A percentile compares a stretch with the other conserved stretches of the same genome.
Conservation (phyloP, 495 filamentous ascomycete genomes). For the Xylona heveae region DNA sequence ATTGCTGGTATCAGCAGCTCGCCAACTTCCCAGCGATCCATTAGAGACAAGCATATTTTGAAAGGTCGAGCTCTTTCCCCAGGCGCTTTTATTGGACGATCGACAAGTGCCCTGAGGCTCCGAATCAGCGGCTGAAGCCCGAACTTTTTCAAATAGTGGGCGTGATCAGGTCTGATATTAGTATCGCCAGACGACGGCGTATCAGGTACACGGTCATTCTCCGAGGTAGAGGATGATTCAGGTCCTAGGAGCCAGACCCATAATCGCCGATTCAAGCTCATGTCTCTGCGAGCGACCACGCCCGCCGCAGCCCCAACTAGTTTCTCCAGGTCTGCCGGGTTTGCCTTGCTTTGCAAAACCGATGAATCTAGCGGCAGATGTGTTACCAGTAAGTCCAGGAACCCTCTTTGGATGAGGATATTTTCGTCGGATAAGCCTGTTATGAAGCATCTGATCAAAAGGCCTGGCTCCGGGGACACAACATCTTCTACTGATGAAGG, state of each 20-base stretch:
- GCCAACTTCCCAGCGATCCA: conserved; percentile 97
- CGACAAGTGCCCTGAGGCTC: conserved; percentile 61
- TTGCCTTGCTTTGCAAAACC: conserved; percentile 53
- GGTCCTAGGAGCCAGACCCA: conserved; percentile 97
- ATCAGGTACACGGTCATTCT: conserved; percentile 8
- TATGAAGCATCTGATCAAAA: conserved; percentile 77
- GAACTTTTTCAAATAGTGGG: conserved; percentile 58
- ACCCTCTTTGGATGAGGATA: conserved; percentile 78
- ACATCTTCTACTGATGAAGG: conserved; percentile 37
- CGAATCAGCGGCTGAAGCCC: conserved; percentile 51
- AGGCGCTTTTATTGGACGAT: conserved; percentile 26
- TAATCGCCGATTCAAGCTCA: conserved; percentile 83
- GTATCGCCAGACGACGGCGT: conserved; percentile 19
- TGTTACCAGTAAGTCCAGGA: conserved; percentile 77
- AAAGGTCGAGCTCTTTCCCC: conserved; percentile 69
- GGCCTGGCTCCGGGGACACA: conserved; percentile 78
- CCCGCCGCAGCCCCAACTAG: conserved; percentile 63
- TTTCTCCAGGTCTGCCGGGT: conserved; percentile 50
- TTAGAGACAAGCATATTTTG: conserved; percentile 76
- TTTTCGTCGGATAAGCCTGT: conserved; percentile 80
- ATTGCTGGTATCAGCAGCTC: conserved; percentile 69
- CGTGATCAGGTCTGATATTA: conserved; percentile 10
- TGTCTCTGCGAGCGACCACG: conserved; percentile 73
- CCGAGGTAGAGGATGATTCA: conserved; percentile 26
- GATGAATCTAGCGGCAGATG: conserved; percentile 77